Percentiles rank a stretch among this genome's conserved stretches.
Evolutionary conservation across 805 yeast genomes (phyloP).

Genomic region (Saccharomycopsis schoenii): DNA sequence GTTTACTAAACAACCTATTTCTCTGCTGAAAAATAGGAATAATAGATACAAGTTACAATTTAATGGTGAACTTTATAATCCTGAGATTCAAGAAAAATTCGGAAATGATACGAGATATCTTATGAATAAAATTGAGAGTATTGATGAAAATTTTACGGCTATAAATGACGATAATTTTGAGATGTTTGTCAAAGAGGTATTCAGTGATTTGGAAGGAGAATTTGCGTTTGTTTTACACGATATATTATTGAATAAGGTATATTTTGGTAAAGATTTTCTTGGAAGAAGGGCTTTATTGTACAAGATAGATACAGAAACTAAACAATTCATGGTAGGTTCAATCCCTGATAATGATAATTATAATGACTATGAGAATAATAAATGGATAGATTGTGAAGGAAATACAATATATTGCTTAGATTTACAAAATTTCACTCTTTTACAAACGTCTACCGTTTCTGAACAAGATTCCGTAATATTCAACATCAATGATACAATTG

Average conservation of each 20-base stretch:
- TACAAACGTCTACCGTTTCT: background rate
- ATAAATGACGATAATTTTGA: constrained; percentile 8
- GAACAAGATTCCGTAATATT: background rate
- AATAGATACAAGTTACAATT: constrained; percentile 50
- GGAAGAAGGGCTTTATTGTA: constrained; percentile 76
- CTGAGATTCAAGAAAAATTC: constrained; percentile 24
- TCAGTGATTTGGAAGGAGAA: constrained; percentile 60
- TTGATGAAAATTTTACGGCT: background rate
- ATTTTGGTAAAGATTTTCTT: constrained; percentile 75
- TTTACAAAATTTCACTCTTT: background rate
- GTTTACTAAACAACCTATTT: constrained; percentile 59
- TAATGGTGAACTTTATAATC: constrained; percentile 83
- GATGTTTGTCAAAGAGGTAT: constrained; percentile 31
- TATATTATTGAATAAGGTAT: constrained; percentile 30
- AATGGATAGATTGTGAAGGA: constrained; percentile 16
- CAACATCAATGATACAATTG: background rate
- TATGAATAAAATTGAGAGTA: constrained; percentile 26
- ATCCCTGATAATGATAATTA: constrained; percentile 1
- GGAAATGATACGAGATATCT: constrained; percentile 59
- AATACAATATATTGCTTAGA: constrained; percentile 6
- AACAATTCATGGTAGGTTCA: constrained; percentile 18
- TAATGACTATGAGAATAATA: background rate
- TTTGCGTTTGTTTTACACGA: constrained; percentile 59
- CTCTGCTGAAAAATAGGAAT: constrained; percentile 21
- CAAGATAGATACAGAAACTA: constrained; percentile 19